Conservation (phyloP, 1,284 basidiomycete species). For the Leccinum subfulvum region DNA sequence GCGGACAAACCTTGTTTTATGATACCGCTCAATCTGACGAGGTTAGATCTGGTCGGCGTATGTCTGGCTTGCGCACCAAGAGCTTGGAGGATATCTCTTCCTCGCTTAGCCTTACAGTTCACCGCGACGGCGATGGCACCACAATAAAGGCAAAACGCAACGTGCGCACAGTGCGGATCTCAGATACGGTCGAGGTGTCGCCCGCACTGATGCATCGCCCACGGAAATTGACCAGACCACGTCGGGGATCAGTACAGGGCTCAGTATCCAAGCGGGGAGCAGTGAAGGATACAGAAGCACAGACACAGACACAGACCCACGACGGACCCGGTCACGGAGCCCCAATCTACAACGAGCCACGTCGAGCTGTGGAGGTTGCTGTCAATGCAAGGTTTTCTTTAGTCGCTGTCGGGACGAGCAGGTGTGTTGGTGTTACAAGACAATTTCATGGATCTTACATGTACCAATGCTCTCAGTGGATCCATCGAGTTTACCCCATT, state of each 20-base stretch:
- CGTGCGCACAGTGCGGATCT: slow-evolving; percentile 27
- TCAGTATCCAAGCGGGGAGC: background rate
- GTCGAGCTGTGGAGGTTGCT: slow-evolving; percentile 61
- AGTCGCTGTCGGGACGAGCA: slow-evolving; percentile 77
- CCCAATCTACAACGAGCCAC: slow-evolving; percentile 59
- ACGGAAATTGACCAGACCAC: slow-evolving; percentile 29
- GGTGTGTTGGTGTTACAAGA: slow-evolving; percentile 40
- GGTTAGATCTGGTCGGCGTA: background rate
- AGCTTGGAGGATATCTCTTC: slow-evolving; percentile 29
- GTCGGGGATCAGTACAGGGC: slow-evolving; percentile 6
- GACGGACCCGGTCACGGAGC: slow-evolving; percentile 33
- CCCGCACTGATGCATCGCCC: slow-evolving; percentile 14
- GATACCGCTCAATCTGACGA: slow-evolving; percentile 19
- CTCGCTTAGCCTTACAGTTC: slow-evolving; percentile 17
- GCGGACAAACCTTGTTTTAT: slow-evolving; percentile 30
- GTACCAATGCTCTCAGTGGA: slow-evolving; percentile 42
- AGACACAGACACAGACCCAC: slow-evolving; percentile 12
- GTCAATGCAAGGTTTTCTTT: slow-evolving; percentile 86
- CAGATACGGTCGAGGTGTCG: slow-evolving; percentile 26
- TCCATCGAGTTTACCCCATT: slow-evolving; percentile 63
- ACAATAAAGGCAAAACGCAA: slow-evolving; percentile 18
- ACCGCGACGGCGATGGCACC: background rate
- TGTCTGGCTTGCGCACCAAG: slow-evolving; percentile 19
- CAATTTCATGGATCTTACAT: background rate
- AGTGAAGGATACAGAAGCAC: slow-evolving; percentile 1